Evolutionary conservation across 495 filamentous ascomycete genomes (phyloP), one percentile per base, ranked within the genome.

Genomic region (Hypoxylon lenormandii): DNA sequence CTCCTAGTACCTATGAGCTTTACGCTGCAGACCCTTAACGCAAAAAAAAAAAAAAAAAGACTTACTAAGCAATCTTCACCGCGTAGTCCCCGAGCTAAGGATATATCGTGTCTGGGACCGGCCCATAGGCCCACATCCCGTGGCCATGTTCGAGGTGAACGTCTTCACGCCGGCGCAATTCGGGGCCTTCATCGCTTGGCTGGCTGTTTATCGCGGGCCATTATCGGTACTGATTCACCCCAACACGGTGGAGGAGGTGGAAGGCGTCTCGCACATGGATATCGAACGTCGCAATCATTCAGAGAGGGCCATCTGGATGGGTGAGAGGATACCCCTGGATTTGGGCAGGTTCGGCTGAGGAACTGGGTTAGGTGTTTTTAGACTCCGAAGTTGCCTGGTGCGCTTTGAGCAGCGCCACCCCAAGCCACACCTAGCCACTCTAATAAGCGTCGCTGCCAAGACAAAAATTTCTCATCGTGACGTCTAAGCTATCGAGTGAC

Each of bases 81-180:
- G 8, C 21, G 11, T 58, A 92, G 89, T 96, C 73, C 93, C 93
- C 13, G 93, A 97, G 74, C 84, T 97, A 15, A 85, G 92, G 42
- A 89, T 96, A 70, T 97, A 97, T 76, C 79, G 77, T 2, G 80
- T 96, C 66, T 96, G 86, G 83, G 89, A 95, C 69, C 74, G 80
- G 38, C 92, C 92, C 2, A 74, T 97, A 5, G 93, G 93, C 0
- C 93, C 93, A 2, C 93, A 97, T 71, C 89, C 90, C 0, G 78
- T 92, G 0, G 91, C 87, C 46, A 97, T 97, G 93, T 92, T 97
- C 68, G 93, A 97, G 77, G 94, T 97, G 13, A 95, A 95, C 65
- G 37, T 97, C 23, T 91, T 93, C 76, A 92, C 89, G 0, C 93
- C 93, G 0, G 87, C 87, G 4, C 91, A 97, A 76, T 95, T 96